Evolutionary conservation across 2,329 filamentous ascomycete species (phyloP), one percentile per base, ranked within the genome.

Genomic region (Ophiocordyceps robertsii): DNA sequence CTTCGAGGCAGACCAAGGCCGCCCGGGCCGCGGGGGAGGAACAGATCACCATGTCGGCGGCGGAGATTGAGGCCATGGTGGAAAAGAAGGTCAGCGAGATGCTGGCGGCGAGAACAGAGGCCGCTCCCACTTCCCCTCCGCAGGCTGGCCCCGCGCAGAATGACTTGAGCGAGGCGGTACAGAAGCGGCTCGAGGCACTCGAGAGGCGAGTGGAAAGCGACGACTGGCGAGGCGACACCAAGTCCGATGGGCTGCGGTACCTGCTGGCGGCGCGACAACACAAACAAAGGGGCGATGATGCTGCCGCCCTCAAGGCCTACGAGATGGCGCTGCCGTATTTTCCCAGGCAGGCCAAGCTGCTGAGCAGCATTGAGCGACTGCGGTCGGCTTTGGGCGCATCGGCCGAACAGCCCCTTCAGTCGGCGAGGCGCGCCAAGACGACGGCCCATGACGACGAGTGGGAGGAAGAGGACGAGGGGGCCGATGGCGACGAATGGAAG

Each of bases 241-340:
- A 84, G 42, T 81, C 85, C 0, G 86, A 95, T 48, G 92, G 90
- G 0, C 63, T 96, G 27, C 84, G 87, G 11, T 87, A 84, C 53
- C 65, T 96, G 30, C 70, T 95, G n/a, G 87, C 92, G 72, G 90
- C 87, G 1, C 84, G 92, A 50, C 88, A 95, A 58, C 84, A 93
- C 55, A 88, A 89, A 56, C 85, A 87, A 41, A 73, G 78, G 4
- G 87, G 87, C 2, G 85, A 95, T 51, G 80, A 93, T 41, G 68
- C 67, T 4, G 84, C 77, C 30, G 87, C 89, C 0, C 64, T 96
- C 46, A 79, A 77, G 51, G 90, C 92, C 77, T 95, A 94, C 56
- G 82, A 90, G 58, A 68, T 85, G 49, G 90, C 90, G 0, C 64
- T 87, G 41, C 83, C 85, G 0, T 92, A 78, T 61, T 96, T 96